Percentiles rank a stretch among this genome's conserved stretches.
phyloP scores from a whole-genome alignment of 2,329 filamentous ascomycete genomes.

The Colletotrichum spaethianum region DNA sequence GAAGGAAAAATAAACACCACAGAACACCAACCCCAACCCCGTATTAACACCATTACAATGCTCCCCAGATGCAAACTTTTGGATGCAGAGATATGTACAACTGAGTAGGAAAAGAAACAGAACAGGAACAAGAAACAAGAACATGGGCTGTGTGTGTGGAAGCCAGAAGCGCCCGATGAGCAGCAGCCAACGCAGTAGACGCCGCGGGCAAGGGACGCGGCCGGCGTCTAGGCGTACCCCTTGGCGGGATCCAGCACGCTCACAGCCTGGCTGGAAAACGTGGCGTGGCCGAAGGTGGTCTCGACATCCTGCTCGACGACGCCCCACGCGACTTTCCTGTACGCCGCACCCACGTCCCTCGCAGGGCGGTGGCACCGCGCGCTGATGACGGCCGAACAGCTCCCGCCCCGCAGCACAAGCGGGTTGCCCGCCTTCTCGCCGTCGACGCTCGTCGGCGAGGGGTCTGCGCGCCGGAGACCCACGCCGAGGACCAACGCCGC shows the following conservation, averaged over 20 bases:
- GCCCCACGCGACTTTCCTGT: slow-evolving; percentile 60
- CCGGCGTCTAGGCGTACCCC: slow-evolving; percentile 54
- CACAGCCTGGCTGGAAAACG: slow-evolving; percentile 15
- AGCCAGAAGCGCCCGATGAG: background rate
- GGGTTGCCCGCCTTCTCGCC: slow-evolving; percentile 62
- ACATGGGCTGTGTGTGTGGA: too few relatives aligned
- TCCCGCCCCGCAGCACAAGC: slow-evolving; percentile 61
- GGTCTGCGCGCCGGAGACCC: slow-evolving; percentile 57
- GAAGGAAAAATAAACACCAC: background rate
- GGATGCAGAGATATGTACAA: slow-evolving; percentile 17
- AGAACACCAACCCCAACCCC: background rate
- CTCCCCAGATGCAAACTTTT: slow-evolving; percentile 9
- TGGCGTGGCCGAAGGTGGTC: slow-evolving; percentile 47
- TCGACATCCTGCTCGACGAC: slow-evolving; percentile 62
- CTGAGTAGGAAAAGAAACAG: background rate
- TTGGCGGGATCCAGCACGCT: slow-evolving; percentile 51
- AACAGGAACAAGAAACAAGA: background rate
- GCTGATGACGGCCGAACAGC: slow-evolving; percentile 67
- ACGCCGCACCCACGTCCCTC: slow-evolving; percentile 52
- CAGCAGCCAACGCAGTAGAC: slow-evolving; percentile 10
- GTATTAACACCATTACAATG: slow-evolving; percentile 19
- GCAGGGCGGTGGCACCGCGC: slow-evolving; percentile 61
- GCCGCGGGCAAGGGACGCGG: background rate
- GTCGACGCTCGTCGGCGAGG: slow-evolving; percentile 51
- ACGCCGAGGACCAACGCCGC: slow-evolving; percentile 53